phyloP scores from a whole-genome alignment of 2,329 filamentous ascomycete genomes.

The Talaromyces funiculosus region DNA sequence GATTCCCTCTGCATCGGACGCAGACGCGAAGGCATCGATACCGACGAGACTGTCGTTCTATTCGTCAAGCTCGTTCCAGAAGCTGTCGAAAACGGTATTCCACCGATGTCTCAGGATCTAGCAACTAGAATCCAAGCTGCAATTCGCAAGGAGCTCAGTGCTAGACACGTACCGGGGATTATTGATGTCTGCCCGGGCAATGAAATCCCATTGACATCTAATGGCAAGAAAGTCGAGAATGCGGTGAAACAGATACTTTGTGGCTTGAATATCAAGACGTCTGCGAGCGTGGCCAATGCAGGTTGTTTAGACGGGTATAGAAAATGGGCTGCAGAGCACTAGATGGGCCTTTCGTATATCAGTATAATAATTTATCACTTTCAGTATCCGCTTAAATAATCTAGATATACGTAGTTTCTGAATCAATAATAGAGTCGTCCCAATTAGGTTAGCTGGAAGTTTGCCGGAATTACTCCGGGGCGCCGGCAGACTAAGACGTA shows the following conservation, averaged over 20 bases:
- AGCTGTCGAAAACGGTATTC: not conserved
- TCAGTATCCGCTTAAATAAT: not conserved
- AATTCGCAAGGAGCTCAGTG: slow-evolving; percentile 73
- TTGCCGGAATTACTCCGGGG: not conserved
- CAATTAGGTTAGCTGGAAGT: not conserved
- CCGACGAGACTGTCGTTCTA: slow-evolving; percentile 79
- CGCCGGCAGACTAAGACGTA: slow-evolving; percentile 2
- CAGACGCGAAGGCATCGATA: slow-evolving; percentile 60
- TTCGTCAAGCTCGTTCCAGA: slow-evolving; percentile 68
- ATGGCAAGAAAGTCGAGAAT: slow-evolving; percentile 97
- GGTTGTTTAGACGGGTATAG: slow-evolving; percentile 85
- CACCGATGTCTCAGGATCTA: slow-evolving; percentile 54
- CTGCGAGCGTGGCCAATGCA: slow-evolving; percentile 88
- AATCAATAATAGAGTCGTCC: not conserved
- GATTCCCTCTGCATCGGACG: slow-evolving; percentile 86
- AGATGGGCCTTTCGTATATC: not conserved
- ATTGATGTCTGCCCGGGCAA: slow-evolving; percentile 64
- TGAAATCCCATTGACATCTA: slow-evolving; percentile 85
- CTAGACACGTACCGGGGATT: slow-evolving; percentile 79
- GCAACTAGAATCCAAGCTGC: slow-evolving; percentile 58
- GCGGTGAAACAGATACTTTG: slow-evolving; percentile 95
- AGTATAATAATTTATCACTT: not conserved
- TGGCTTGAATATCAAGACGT: slow-evolving; percentile 78
- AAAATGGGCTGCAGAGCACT: slow-evolving; percentile 60
- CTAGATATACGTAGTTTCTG: not conserved